These are phyloP conservation scores for Citrullus mucosospermus DNA, from an alignment of 306 rosid genomes.

Conservation along the genomic window DNA sequence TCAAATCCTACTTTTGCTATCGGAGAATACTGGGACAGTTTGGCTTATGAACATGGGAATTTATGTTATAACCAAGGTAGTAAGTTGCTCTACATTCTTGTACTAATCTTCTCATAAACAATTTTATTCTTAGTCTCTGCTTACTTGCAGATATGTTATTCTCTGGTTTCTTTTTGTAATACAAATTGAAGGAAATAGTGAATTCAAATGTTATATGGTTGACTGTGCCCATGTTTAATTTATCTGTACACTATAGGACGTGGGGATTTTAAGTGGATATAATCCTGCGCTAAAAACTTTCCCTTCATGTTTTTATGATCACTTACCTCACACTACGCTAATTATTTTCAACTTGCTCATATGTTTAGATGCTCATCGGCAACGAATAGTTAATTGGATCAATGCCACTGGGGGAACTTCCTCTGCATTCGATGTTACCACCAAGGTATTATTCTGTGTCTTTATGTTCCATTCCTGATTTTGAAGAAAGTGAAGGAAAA, in stretches of 20 bases:
- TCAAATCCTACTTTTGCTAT: conserved; percentile 55
- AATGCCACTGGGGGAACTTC: conserved; percentile 66
- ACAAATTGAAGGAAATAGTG: neutral
- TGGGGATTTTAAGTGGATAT: neutral
- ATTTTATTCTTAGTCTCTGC: neutral
- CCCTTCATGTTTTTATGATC: neutral
- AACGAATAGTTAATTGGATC: conserved; percentile 68
- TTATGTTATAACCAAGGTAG: conserved; percentile 70
- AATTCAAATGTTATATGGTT: neutral
- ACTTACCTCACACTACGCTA: neutral
- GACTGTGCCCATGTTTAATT: neutral
- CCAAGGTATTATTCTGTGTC: conserved; percentile 23
- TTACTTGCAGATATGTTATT: neutral
- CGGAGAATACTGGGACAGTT: conserved; percentile 84
- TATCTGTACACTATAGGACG: neutral
- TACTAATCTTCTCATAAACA: neutral
- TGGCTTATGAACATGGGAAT: conserved; percentile 47
- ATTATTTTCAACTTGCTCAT: conserved; percentile 13
- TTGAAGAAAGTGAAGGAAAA: neutral
- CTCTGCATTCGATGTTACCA: conserved; percentile 69
- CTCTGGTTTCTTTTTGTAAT: neutral
- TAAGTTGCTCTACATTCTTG: conserved; percentile 1
- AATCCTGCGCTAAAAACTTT: neutral
- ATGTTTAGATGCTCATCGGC: conserved; percentile 58
- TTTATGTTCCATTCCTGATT: neutral